Conservation (phyloP, 2,329 filamentous ascomycete species). For the Verticillium albo-atrum region DNA sequence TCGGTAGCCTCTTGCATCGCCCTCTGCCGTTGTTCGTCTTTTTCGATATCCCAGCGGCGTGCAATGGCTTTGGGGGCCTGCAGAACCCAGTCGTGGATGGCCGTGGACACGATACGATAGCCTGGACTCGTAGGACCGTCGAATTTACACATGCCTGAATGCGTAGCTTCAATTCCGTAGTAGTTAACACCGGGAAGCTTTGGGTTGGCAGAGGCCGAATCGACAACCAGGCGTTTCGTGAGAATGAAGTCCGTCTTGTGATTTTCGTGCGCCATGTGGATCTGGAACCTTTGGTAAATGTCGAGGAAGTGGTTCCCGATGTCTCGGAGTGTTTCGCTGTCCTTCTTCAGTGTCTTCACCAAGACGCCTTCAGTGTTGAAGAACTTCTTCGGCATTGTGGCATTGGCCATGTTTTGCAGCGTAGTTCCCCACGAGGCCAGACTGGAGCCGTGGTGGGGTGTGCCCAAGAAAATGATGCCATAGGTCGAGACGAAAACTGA, state of each 20-base stretch:
- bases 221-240: conserved; percentile 61
- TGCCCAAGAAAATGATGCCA: conserved; percentile 72
- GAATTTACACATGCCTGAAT: conserved; percentile 71
- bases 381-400: conserved; percentile 60
- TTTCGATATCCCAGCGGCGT: conserved; percentile 57
- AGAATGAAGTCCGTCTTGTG: conserved; percentile 66
- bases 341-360: conserved; percentile 64
- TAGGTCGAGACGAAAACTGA: conserved; percentile 72
- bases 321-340: conserved; percentile 69
- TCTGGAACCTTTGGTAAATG: conserved; percentile 64
- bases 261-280: conserved; percentile 75
- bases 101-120: conserved; percentile 48
- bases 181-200: conserved; percentile 65
- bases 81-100: conserved; percentile 45
- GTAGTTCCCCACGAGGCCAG: conserved; percentile 63
- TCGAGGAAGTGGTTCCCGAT: conserved; percentile 72
- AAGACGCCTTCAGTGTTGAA: conserved; percentile 63
- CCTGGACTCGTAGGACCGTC: conserved; percentile 60
- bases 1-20: conserved; percentile 41
- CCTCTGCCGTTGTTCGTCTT: conserved; percentile 42
- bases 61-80: conserved; percentile 51
- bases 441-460: conserved; percentile 68
- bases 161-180: conserved; percentile 71
- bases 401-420: conserved; percentile 63
- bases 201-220: conserved; percentile 65